A percentile compares a stretch with the other conserved stretches of the same genome.
These are phyloP conservation scores for Raphanus raphanistrum DNA, from an alignment of 345 rosid genomes.

Conservation along the genomic window DNA sequence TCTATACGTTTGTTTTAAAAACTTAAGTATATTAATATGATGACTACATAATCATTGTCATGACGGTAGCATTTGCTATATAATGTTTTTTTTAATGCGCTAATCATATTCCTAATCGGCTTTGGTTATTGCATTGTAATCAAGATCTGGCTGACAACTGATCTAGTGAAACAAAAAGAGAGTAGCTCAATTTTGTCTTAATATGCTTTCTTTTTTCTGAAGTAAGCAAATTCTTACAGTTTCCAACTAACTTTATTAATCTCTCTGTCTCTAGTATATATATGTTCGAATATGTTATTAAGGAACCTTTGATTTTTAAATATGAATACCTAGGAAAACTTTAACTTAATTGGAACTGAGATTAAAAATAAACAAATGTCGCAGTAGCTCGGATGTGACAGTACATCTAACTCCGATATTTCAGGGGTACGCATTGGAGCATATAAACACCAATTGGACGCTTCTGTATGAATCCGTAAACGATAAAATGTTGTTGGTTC, in stretches of 20 bases:
- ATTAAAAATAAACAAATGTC: slow-evolving; percentile 7
- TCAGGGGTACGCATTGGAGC: neutral
- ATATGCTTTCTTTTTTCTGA: neutral
- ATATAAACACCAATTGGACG: neutral
- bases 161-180: too few relatives aligned
- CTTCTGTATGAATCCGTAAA: neutral
- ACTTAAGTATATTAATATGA: neutral
- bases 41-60: neutral
- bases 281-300: neutral
- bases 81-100: neutral
- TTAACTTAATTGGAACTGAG: neutral
- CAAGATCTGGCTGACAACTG: neutral
- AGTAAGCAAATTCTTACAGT: neutral
- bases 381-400: neutral
- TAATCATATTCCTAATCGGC: neutral
- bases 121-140: neutral
- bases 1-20: too few relatives aligned
- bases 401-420: neutral
- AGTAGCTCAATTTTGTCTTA: slow-evolving; percentile 20
- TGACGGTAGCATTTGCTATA: neutral
- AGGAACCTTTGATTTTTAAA: neutral
- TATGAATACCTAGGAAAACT: neutral
- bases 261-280: neutral
- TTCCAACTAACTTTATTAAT: neutral
- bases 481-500: neutral